Conservation (phyloP, 768 basidiomycete genomes). For the Leccinum truebloodii region DNA sequence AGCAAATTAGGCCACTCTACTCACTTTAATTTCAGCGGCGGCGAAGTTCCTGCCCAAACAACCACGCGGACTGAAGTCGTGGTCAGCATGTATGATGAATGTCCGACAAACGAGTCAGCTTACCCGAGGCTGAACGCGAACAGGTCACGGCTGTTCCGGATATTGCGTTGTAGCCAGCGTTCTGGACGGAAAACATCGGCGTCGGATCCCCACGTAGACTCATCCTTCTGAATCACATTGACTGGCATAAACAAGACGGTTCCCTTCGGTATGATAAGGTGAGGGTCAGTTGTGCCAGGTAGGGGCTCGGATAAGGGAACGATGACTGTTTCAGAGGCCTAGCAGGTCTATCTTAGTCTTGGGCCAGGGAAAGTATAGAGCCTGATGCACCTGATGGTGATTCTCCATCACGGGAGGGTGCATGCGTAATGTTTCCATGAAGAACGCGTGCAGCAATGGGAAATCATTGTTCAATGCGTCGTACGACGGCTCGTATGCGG, state of each 20-base stretch:
- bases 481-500: constrained; percentile 48
- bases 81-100: constrained; percentile 13
- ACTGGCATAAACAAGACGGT: constrained; percentile 55
- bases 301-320: constrained; percentile 58
- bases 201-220: constrained; percentile 59
- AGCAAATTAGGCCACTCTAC: constrained; percentile 21
- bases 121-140: constrained; percentile 63
- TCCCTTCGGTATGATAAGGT: constrained; percentile 55
- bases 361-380: background rate
- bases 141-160: constrained; percentile 42
- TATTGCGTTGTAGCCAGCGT: constrained; percentile 56
- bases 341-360: constrained; percentile 4
- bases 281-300: constrained; percentile 42
- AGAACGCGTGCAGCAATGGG: constrained; percentile 58
- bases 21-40: constrained; percentile 58
- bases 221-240: constrained; percentile 57
- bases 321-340: constrained; percentile 53
- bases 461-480: constrained; percentile 50
- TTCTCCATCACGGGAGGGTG: constrained; percentile 66
- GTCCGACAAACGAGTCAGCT: constrained; percentile 15
- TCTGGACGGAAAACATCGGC: constrained; percentile 57
- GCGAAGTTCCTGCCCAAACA: constrained; percentile 65
- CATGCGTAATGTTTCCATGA: constrained; percentile 62
- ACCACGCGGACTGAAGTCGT: constrained; percentile 48
- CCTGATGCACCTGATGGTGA: constrained; percentile 52